Evolutionary conservation across 2,329 filamentous ascomycete species (phyloP), one percentile per base, ranked within the genome.

Genomic region (Elsinoe batatas): DNA sequence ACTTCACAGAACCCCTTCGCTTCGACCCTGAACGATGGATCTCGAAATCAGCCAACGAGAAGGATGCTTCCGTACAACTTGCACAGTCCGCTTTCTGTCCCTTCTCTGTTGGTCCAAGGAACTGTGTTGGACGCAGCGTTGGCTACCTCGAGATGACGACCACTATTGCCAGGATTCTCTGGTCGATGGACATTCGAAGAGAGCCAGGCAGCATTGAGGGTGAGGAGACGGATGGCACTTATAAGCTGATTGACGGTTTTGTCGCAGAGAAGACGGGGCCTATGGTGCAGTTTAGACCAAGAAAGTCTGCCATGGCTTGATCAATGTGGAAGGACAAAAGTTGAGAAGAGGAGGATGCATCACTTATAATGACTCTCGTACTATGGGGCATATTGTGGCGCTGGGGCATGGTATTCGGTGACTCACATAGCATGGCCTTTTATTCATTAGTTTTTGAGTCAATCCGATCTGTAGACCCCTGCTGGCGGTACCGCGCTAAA

Each of bases 111-210:
- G 70, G 69, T 4, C 59, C 64, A 2, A 66, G 64, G 38, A 64
- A 62, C 37, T 73, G 71, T 58, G 69, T 72, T 50, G 71, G 71
- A 38, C 66, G 67, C 40, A 64, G 61, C 3, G 61, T 73, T 13
- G 71, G 70, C 2, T 60, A 69, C 58, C 62, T 69, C 58, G 69
- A 71, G 56, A 49, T 73, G 12, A 64, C 70, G 3, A 64, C 63
- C 7, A 61, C 70, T 3, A 60, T 71, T 5, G 64, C 69, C 5
- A 61, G 63, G 30, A 53, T 74, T 20, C 55, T 73, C 8, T 55
- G n/a, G 10, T 17, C 40, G n/a, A 55, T 55, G 53, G 53, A 55
- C n/a, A 32, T 55, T 17, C 15, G 53, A 12, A 30, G 53, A 13
- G 37, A 44, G 18, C 53, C 53, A n/a, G 53, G 53, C 22, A 46